Conservation (phyloP, 805 yeast species). For the Peterozyma xylosa region DNA sequence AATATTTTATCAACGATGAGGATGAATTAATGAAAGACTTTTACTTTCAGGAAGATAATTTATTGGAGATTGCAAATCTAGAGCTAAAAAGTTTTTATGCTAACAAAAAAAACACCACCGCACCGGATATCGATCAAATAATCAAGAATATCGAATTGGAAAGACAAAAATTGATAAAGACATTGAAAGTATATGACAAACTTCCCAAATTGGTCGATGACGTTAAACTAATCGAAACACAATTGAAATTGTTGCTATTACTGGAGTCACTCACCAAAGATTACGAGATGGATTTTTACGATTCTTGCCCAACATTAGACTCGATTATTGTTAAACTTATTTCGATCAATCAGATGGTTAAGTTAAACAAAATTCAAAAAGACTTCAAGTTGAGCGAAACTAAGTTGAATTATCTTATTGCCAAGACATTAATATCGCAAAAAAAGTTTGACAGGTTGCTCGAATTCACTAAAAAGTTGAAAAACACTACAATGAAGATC, state of each 20-base stretch:
- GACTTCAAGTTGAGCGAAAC: constrained; percentile 52
- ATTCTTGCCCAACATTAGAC: constrained; percentile 29
- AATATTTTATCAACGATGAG: constrained; percentile 25
- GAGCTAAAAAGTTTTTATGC: constrained; percentile 20
- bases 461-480: constrained; percentile 33
- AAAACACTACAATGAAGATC: too few relatives aligned
- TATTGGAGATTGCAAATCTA: constrained; percentile 35
- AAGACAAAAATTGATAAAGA: constrained; percentile 18
- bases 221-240: constrained; percentile 33
- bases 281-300: constrained; percentile 30
- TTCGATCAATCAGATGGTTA: constrained; percentile 37
- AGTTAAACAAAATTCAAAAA: constrained; percentile 39
- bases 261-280: constrained; percentile 39
- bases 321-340: constrained; percentile 42
- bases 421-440: constrained; percentile 37
- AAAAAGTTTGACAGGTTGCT: constrained; percentile 51
- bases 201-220: constrained; percentile 24
- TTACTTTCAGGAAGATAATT: constrained; percentile 58
- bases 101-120: background rate
- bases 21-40: constrained; percentile 39
- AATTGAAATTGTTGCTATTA: constrained; percentile 29
- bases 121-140: constrained; percentile 14
- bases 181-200: constrained; percentile 22
- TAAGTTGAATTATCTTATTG: constrained; percentile 46
- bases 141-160: constrained; percentile 12